Conservation (phyloP, 106 monocot species). For the Acanthochlamys bracteata region DNA sequence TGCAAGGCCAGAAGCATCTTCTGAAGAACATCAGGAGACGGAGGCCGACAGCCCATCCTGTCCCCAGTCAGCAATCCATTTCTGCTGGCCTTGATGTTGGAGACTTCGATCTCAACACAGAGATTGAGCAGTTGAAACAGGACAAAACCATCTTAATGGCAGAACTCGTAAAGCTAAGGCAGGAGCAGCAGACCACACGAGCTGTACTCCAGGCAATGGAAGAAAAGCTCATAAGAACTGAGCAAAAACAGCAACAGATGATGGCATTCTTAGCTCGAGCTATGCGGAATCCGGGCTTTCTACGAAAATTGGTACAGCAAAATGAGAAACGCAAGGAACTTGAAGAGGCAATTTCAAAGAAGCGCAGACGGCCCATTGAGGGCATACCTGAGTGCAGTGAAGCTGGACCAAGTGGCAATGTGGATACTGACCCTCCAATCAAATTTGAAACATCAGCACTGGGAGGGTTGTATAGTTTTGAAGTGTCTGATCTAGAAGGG, state of each 20-base stretch:
- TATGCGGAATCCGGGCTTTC: not conserved
- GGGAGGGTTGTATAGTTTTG: not conserved
- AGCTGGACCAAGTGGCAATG: not conserved
- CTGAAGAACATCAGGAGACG: constrained; percentile 62
- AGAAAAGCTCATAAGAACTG: not conserved
- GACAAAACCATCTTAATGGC: constrained; percentile 6
- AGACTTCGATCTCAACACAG: not conserved
- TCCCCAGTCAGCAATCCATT: constrained; percentile 19
- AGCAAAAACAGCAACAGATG: constrained; percentile 3
- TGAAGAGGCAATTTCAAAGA: constrained; percentile 49
- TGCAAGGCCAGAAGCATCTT: constrained; percentile 59
- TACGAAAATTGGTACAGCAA: constrained; percentile 22
- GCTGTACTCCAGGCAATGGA: constrained; percentile 7
- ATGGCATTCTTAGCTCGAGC: constrained; percentile 6
- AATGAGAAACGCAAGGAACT: constrained; percentile 42
- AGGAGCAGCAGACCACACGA: constrained; percentile 1
- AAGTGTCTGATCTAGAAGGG: constrained; percentile 14
- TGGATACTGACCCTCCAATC: constrained; percentile 4
- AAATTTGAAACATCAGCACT: constrained; percentile 8
- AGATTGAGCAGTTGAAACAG: not conserved
- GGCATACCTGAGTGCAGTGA: not conserved
- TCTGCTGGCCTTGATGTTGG: constrained; percentile 2
- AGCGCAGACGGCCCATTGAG: constrained; percentile 37
- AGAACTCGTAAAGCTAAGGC: constrained; percentile 8
- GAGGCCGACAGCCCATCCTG: constrained; percentile 24